Base-by-base conservation (phyloP, 1,139 yeast species). In the Nadsonia starkeyi-henricii region DNA sequence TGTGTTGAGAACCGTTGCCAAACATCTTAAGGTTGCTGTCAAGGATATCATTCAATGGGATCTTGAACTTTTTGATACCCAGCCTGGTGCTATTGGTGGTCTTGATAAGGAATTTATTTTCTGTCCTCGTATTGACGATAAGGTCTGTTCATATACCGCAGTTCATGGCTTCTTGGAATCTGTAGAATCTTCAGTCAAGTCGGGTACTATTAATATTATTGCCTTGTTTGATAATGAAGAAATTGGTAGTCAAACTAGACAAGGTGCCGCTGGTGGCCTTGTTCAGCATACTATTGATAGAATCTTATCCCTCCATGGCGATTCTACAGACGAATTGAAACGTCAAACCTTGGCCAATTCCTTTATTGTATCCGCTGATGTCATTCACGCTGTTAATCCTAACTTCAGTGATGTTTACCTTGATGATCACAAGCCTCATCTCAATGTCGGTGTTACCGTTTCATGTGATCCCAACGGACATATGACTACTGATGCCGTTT, bases 321-420 rank as follows among this genome's bases (percentile, higher is more conserved):
- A 43, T 26, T 60, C 76, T 37, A 64, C 69, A 9, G 80, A 50
- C 75, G 57, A 56, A 19, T 50, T 47, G 36, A 52, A 53, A 51
- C 55, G 56, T 42, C 61, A 56, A 50, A 54, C 67, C 1, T 57
- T 53, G 43, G 70, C 71, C 18, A 82, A 80, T 61, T 85, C 96
- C 1, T 86, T 88, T 66, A 75, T 88, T 57, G 69, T 88, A 50
- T 86, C 96, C 0, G 82, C 95, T 0, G 97, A 89, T 62, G 91
- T 85, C 70, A 91, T 95, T 1, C 97, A 89, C 62, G 96, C 95
- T 39, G 82, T 85, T 47, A 94, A 89, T 64, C 96, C 96, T 53
- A 89, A 89, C 67, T 88, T 85, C 63, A 65, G 75, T 23, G 54
- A 55, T 41, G 79, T 72, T 17, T 81, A 82, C 63, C 68, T 81